These are phyloP conservation scores for Hanseniaspora guilliermondii DNA, from an alignment of 805 yeast genomes.

Conservation along the genomic window DNA sequence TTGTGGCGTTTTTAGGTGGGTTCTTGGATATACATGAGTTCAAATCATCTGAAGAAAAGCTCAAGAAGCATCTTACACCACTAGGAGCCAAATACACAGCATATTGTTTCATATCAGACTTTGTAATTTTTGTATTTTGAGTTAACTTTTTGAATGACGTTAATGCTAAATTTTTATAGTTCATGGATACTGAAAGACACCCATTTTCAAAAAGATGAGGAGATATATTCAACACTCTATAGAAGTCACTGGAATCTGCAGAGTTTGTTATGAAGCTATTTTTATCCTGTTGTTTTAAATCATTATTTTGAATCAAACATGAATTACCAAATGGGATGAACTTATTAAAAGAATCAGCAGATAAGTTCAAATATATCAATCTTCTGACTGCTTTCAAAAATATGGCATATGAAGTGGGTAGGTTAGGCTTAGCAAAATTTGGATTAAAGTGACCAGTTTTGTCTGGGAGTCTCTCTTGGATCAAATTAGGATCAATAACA, in stretches of 20 bases:
- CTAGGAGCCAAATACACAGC: conserved; percentile 43
- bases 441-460: conserved; percentile 26
- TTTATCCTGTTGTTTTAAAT: not conserved
- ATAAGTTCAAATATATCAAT: conserved; percentile 27
- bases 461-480: conserved; percentile 19
- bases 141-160: conserved; percentile 23
- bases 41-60: conserved; percentile 24
- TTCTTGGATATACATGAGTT: conserved; percentile 28
- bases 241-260: conserved; percentile 15
- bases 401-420: conserved; percentile 34
- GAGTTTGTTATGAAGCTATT: not conserved
- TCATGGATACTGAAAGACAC: conserved; percentile 30
- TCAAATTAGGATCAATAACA: conserved; percentile 1
- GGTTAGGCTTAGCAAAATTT: conserved; percentile 28
- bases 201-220: conserved; percentile 38
- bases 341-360: conserved; percentile 25
- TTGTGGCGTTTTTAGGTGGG: conserved; percentile 33
- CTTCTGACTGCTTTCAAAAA: conserved; percentile 40
- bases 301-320: conserved; percentile 24
- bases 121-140: conserved; percentile 16
- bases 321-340: conserved; percentile 43
- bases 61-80: conserved; percentile 39
- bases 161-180: conserved; percentile 27
- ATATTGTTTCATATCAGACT: conserved; percentile 14
- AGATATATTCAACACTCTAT: conserved; percentile 32